Evolutionary conservation across 2,329 filamentous ascomycete species (phyloP), one percentile per base, ranked within the genome.

Genomic region (Monilinia fructigena): DNA sequence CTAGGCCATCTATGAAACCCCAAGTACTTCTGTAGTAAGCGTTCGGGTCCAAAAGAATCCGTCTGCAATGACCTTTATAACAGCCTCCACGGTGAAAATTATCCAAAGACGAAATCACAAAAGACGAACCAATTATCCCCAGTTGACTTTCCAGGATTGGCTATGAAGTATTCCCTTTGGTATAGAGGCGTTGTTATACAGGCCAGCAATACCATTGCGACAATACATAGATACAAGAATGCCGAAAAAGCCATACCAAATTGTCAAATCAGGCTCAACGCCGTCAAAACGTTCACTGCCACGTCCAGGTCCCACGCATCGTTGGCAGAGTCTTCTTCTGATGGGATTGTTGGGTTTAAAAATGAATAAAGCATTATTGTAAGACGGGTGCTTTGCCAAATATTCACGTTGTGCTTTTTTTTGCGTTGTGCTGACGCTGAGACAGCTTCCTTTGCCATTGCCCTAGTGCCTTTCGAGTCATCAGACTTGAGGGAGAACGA

Each of bases 1-100:
- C 95, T 55, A 98, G 79, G 0, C 90, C 92, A 75, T 99, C 95
- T 70, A 99, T 97, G 69, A 97, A 88, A 8, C 95, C 96, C 95
- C 95, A 99, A 0, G 93, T 94, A 75, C 94, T 94, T 73, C 95
- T 89, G 76, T 97, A 92, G 76, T 97, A 99, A 3, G 96, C 96
- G 78, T 99, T 97, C 0, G 95, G 95, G 95, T 97, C 86, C 92
- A 98, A 76, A 97, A 90, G 73, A 97, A 90, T 10, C 95, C 95
- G 79, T 99, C 95, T 0, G 95, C 95, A 73, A 99, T 87, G 65
- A 96, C 88, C 77, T 99, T 99, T 79, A 99, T 93, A 7, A 88
- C 74, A 0, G 93, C 92, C 78, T 99, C 95, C 8, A 91, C 75
- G 0, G 90, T 90, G 79, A 99, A 99, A 18, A 99, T 79, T 1